A percentile compares a stretch with the other conserved stretches of the same genome.
These are phyloP conservation scores for Tulasnella sp. DNA, from an alignment of 768 basidiomycete genomes.

Conservation along the genomic window DNA sequence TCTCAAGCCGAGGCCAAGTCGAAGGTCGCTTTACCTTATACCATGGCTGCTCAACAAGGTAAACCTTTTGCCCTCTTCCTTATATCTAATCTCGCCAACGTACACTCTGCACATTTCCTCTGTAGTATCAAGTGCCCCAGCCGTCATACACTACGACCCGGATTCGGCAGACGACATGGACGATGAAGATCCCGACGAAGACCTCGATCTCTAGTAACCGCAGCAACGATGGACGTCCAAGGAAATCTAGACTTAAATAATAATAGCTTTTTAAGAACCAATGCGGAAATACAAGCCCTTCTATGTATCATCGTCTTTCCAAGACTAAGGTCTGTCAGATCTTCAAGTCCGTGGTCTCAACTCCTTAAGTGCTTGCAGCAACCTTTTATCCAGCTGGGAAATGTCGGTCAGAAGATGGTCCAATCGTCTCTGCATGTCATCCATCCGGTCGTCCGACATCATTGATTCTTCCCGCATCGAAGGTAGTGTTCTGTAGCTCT, in stretches of 20 bases:
- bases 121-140: slow-evolving; percentile 17
- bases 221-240: not conserved
- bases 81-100: not conserved
- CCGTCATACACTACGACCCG: slow-evolving; percentile 78
- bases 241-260: slow-evolving; percentile 11
- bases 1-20: slow-evolving; percentile 65
- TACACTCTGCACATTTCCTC: not conserved
- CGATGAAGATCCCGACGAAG: slow-evolving; percentile 95
- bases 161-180: slow-evolving; percentile 94
- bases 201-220: slow-evolving; percentile 71
- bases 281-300: not conserved
- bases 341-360: not conserved
- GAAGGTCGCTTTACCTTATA: slow-evolving; percentile 84
- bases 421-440: not conserved
- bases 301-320: not conserved
- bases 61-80: not conserved
- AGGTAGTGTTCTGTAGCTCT: not conserved
- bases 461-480: not conserved
- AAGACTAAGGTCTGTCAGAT: not conserved
- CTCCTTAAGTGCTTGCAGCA: not conserved
- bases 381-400: not conserved
- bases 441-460: slow-evolving; percentile 7
- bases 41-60: slow-evolving; percentile 43
- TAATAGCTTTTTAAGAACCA: not conserved
- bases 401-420: not conserved